Base-by-base conservation (phyloP, 1,284 basidiomycete species). In the Apiotrichum gamsii region DNA sequence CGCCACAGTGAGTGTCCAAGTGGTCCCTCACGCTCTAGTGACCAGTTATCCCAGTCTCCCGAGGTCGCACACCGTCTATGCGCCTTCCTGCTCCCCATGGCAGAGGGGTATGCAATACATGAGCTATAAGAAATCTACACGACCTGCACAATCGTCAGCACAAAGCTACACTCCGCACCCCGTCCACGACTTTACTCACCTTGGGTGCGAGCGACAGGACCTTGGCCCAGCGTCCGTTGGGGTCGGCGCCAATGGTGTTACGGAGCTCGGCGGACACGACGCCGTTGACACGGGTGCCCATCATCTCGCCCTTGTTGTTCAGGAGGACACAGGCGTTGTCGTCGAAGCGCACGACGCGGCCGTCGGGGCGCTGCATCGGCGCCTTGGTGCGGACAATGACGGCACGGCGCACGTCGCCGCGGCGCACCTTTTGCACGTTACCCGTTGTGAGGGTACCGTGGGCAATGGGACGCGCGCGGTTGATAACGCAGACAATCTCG, bases 321-420 rank as follows among this genome's bases (percentile, higher is more conserved):
- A 99, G 73, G 24, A 98, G 75, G 1, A 98, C 91, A 28, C 85
- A 93, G 0, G 95, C 95, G 66, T 97, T 97, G 78, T 98, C 95
- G 74, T 98, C 95, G 73, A 98, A 98, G 41, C 61, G 54, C n/a
- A 72, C 58, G 9, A 61, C 59, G 36, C 65, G 54, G 23, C 71
- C 71, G 53, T 73, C 71, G 32, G 62, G 47, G 37, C 71, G 54
- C 43, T 49, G 49, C 11, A 67, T 46, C 16, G 59, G 60, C 49
- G 68, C 64, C 51, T 60, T 82, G 13, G 90, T 94, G 41, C 94
- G 83, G 15, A 98, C 93, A 51, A 98, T 87, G 56, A 98, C 86
- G 1, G 95, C 94, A 53, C 91, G 82, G 23, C 91, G 82, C 38
- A 98, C 87, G 67, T 98, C 94, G 32, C 94, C 94, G 51, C 84